phyloP scores from a whole-genome alignment of 169 alveolate species.

The Eimeria necatrix region DNA sequence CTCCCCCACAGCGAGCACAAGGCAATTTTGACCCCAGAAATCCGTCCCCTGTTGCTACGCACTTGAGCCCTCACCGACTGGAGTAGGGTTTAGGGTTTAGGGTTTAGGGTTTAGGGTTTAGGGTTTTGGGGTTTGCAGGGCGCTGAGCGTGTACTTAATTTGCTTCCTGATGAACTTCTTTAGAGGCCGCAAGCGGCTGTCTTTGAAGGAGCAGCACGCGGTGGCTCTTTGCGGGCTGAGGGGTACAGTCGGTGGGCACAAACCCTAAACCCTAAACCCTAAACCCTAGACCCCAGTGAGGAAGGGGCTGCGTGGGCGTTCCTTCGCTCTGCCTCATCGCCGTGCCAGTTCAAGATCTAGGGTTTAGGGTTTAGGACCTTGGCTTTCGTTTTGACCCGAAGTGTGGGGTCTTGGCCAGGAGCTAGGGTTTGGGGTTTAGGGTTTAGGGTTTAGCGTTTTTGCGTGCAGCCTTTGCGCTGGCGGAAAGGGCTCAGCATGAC shows the following conservation, averaged over 20 bases:
- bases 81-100: background rate
- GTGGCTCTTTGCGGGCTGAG: conserved; percentile 80
- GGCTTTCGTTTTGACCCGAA: too few relatives aligned
- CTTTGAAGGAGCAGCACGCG: conserved; percentile 70
- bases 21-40: too few relatives aligned
- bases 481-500: conserved; percentile 82
- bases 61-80: background rate
- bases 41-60: background rate
- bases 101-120: conserved; percentile 27
- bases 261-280: background rate
- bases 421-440: conserved; percentile 25
- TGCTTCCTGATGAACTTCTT: conserved; percentile 73
- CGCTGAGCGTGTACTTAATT: conserved; percentile 74
- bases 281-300: background rate
- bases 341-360: background rate
- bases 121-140: conserved; percentile 43
- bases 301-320: background rate
- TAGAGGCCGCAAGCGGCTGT: conserved; percentile 59
- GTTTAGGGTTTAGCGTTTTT: background rate
- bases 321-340: background rate
- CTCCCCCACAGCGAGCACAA: too few relatives aligned
- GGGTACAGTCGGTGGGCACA: conserved; percentile 80
- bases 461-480: conserved; percentile 80
- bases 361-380: conserved; percentile 34
- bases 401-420: background rate